phyloP scores from a whole-genome alignment of 2,329 filamentous ascomycete species.

The Exophiala phaeomuriformis region DNA sequence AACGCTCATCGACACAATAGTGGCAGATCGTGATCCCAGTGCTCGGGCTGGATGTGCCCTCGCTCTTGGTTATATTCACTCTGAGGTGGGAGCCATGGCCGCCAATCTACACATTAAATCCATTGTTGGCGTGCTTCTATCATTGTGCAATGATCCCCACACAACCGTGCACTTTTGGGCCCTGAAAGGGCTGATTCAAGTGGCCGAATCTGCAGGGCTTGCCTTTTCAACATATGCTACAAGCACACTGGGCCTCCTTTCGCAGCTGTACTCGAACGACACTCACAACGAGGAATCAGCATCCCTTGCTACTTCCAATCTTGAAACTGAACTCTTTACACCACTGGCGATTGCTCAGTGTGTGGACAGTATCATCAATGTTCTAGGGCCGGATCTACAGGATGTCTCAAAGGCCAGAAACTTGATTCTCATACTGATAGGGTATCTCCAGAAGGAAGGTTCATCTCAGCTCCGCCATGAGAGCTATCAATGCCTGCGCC shows the following conservation, averaged over 20 bases:
- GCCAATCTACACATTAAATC: conserved; percentile 94
- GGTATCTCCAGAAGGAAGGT: conserved; percentile 71
- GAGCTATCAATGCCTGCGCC: conserved; percentile 76
- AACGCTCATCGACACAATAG: conserved; percentile 85
- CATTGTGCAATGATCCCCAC: conserved; percentile 88
- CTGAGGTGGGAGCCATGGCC: conserved; percentile 94
- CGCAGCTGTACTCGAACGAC: conserved; percentile 85
- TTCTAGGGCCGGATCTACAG: conserved; percentile 88
- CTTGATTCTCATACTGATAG: conserved; percentile 77
- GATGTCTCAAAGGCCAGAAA: conserved; percentile 88
- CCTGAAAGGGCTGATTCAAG: conserved; percentile 74
- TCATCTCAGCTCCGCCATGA: conserved; percentile 65
- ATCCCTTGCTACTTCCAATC: conserved; percentile 76
- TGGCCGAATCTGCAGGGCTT: conserved; percentile 84
- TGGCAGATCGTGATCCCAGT: conserved; percentile 85
- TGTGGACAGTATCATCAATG: conserved; percentile 92
- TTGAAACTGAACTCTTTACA: conserved; percentile 78
- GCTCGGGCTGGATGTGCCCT: conserved; percentile 90
- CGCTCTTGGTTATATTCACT: conserved; percentile 86
- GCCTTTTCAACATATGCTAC: conserved; percentile 88
- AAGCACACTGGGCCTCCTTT: conserved; percentile 85
- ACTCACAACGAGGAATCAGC: conserved; percentile 80
- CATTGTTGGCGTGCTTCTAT: conserved; percentile 97
- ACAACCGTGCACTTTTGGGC: conserved; percentile 96
- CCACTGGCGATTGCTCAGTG: conserved; percentile 77